These are phyloP conservation scores for Pleurotus pulmonarius DNA, from an alignment of 768 basidiomycete species.

Conservation along the genomic window DNA sequence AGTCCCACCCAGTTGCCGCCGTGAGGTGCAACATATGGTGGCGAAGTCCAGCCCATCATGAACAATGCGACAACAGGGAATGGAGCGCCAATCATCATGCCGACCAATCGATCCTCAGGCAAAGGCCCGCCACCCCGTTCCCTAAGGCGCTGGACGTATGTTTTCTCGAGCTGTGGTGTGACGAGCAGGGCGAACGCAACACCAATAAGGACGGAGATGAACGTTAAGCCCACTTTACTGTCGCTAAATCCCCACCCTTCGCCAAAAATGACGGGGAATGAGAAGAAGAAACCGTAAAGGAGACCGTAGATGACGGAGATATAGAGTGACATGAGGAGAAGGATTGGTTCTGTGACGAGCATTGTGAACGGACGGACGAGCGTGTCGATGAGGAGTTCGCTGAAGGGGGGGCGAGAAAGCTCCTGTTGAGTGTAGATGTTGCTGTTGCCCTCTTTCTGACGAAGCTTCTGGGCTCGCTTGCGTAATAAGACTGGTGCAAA, in stretches of 20 bases:
- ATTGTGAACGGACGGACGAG: constrained; percentile 40
- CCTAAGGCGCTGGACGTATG: constrained; percentile 25
- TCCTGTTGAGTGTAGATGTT: constrained; percentile 40
- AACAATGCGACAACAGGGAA: constrained; percentile 29
- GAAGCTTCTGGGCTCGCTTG: constrained; percentile 32
- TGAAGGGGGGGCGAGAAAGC: constrained; percentile 27
- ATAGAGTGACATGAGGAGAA: constrained; percentile 41
- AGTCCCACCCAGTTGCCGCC: constrained; percentile 35
- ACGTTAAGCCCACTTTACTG: constrained; percentile 33
- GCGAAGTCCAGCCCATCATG: constrained; percentile 40
- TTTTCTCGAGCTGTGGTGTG: constrained; percentile 28
- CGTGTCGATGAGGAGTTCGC: constrained; percentile 33
- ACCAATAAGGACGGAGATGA: constrained; percentile 36
- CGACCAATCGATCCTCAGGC: constrained; percentile 36
- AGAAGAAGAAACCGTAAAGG: constrained; percentile 14
- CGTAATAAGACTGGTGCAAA: constrained; percentile 40
- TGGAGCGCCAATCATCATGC: constrained; percentile 33
- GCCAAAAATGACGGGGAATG: constrained; percentile 33
- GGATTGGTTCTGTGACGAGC: constrained; percentile 41
- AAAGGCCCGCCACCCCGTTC: constrained; percentile 33
- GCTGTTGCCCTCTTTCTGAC: constrained; percentile 28
- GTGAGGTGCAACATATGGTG: constrained; percentile 27
- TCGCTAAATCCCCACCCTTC: constrained; percentile 31
- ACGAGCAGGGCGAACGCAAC: constrained; percentile 27
- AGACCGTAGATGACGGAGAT: constrained; percentile 39